Conservation (phyloP, 371 early-diverging fungal species). For the Mortierella sp. region DNA sequence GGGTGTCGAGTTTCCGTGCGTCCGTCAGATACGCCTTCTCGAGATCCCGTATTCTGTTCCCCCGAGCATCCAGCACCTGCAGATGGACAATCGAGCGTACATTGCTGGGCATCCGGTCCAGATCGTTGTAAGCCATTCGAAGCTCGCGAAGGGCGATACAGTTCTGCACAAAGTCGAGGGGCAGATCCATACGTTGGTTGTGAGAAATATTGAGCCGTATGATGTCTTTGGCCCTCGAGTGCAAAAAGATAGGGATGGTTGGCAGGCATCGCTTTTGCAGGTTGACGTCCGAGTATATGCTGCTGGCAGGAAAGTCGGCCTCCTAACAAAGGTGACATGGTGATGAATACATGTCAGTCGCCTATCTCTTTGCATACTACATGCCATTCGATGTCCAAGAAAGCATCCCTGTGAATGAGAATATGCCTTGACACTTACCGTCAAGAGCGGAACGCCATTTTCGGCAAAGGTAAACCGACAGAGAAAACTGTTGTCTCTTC, state of each 20-base stretch:
- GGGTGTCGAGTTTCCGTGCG: slow-evolving; percentile 66
- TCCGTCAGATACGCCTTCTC: slow-evolving; percentile 69
- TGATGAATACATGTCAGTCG: background rate
- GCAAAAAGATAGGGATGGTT: slow-evolving; percentile 80
- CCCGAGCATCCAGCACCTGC: slow-evolving; percentile 77
- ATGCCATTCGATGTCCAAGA: no score
- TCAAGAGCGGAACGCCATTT: slow-evolving; percentile 64
- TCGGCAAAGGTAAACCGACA: slow-evolving; percentile 84
- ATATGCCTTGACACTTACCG: slow-evolving; percentile 27
- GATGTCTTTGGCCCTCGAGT: slow-evolving; percentile 73
- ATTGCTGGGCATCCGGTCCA: slow-evolving; percentile 69
- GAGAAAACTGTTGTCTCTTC: slow-evolving; percentile 89
- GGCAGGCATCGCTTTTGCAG: slow-evolving; percentile 72
- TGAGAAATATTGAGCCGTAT: slow-evolving; percentile 76
- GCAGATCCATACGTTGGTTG: slow-evolving; percentile 77
- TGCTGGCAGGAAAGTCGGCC: slow-evolving; percentile 24
- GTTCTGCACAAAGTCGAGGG: slow-evolving; percentile 80
- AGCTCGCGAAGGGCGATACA: slow-evolving; percentile 75
- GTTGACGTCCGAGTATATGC: slow-evolving; percentile 66
- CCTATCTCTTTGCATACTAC: no score
- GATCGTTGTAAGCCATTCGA: slow-evolving; percentile 77
- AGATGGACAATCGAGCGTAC: slow-evolving; percentile 71
- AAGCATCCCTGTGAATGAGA: background rate
- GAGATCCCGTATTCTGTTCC: slow-evolving; percentile 79
- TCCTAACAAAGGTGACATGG: slow-evolving; percentile 14